Evolutionary conservation across 2,329 filamentous ascomycete genomes (phyloP).

Genomic region (Coniella vitis): DNA sequence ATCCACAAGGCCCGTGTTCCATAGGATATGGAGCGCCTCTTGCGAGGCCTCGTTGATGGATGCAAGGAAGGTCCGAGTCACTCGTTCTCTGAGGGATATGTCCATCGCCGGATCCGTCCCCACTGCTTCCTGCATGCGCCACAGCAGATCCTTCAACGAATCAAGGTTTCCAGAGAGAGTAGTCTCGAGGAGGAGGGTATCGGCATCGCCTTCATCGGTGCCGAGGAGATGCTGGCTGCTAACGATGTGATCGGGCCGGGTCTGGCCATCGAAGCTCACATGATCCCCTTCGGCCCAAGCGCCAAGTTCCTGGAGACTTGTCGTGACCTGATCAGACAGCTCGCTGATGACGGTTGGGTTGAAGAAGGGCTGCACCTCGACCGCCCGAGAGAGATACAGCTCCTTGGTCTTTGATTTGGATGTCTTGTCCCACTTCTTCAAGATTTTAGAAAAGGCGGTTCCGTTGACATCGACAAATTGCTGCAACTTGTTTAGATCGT

Average conservation of each 20-base stretch:
- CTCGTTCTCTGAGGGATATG: constrained; percentile 58
- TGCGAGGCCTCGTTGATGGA: constrained; percentile 81
- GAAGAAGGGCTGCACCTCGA: constrained; percentile 97
- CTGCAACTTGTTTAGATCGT: constrained; percentile 93
- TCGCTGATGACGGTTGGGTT: constrained; percentile 96
- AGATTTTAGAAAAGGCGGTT: constrained; percentile 94
- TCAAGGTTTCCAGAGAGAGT: constrained; percentile 75
- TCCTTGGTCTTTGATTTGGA: constrained; percentile 99
- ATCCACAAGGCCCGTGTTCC: constrained; percentile 78
- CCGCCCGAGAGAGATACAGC: constrained; percentile 87
- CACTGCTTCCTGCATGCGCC: constrained; percentile 53
- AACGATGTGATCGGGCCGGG: constrained; percentile 51
- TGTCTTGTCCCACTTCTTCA: constrained; percentile 99
- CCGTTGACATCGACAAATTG: constrained; percentile 99
- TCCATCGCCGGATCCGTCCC: constrained; percentile 36
- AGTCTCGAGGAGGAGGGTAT: constrained; percentile 80
- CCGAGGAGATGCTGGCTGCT: constrained; percentile 60
- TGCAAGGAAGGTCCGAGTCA: constrained; percentile 85
- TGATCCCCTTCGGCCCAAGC: constrained; percentile 97
- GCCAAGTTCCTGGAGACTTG: constrained; percentile 87
- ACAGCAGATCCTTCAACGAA: constrained; percentile 73
- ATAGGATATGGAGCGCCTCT: constrained; percentile 65
- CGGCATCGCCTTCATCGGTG: constrained; percentile 83
- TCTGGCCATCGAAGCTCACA: constrained; percentile 64
- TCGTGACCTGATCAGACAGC: constrained; percentile 92